Conservation (phyloP, 1,139 yeast genomes). For the Pichia sp. region DNA sequence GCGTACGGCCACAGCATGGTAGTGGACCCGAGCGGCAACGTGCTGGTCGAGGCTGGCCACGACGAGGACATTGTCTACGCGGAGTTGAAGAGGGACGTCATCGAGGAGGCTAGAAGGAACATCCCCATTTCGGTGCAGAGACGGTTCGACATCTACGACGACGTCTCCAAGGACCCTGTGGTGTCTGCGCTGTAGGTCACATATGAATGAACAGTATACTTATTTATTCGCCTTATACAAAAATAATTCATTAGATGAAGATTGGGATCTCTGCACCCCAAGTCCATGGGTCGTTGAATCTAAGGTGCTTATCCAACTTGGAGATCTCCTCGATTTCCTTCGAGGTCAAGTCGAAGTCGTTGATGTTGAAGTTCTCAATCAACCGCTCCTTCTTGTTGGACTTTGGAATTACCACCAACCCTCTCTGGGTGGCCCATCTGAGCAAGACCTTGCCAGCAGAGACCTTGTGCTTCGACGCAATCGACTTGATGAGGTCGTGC, state of each 20-base stretch:
- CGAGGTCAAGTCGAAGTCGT: conserved; percentile 50
- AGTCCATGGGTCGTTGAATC: conserved; percentile 84
- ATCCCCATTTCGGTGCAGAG: conserved; percentile 81
- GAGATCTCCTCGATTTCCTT: conserved; percentile 51
- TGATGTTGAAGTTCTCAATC: conserved; percentile 50
- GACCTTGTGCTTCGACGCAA: conserved; percentile 53
- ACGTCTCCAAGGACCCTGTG: conserved; percentile 41
- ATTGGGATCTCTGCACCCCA: conserved; percentile 56
- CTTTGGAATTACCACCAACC: conserved; percentile 69
- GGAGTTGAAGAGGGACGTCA: conserved; percentile 61
- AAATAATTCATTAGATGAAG: conserved; percentile 30
- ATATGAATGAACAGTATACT: not conserved
- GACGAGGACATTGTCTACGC: conserved; percentile 80
- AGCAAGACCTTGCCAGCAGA: conserved; percentile 59
- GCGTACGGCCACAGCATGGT: conserved; percentile 92
- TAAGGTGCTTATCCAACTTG: conserved; percentile 57
- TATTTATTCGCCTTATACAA: no score
- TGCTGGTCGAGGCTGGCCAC: conserved; percentile 79
- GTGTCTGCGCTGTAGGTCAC: conserved; percentile 19
- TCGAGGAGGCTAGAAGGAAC: conserved; percentile 59
- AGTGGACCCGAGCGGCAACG: conserved; percentile 78
- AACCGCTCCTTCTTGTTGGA: conserved; percentile 62
- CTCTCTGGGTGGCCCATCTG: conserved; percentile 80
- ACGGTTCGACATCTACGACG: conserved; percentile 78
- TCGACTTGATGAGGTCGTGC: conserved; percentile 45